A percentile compares a stretch with the other conserved stretches of the same genome.
phyloP scores from a whole-genome alignment of 2,329 filamentous ascomycete genomes.

The Falciphora oryzae region DNA sequence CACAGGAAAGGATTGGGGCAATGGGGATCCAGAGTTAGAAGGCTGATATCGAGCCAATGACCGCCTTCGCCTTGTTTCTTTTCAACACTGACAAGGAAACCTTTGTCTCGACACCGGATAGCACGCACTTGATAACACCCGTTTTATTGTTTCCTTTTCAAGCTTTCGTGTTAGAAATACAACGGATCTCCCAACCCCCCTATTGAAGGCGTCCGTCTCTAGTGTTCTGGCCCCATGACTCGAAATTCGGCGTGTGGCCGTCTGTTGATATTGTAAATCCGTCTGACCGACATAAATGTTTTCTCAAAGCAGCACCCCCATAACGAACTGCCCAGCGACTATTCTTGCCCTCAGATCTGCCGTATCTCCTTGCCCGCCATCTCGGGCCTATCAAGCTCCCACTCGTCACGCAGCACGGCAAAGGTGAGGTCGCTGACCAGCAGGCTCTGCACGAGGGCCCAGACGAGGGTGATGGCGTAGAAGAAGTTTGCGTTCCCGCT shows the following conservation, averaged over 20 bases:
- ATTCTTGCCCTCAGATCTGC: conserved; percentile 58
- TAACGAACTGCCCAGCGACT: background rate
- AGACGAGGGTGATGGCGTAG: conserved; percentile 98
- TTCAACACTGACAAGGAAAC: background rate
- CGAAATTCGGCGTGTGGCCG: too few relatives aligned
- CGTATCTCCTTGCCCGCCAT: conserved; percentile 82
- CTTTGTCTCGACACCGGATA: background rate
- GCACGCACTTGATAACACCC: background rate
- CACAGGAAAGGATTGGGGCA: too few relatives aligned
- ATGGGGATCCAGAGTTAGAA: too few relatives aligned
- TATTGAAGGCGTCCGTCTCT: background rate
- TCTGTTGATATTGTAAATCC: background rate
- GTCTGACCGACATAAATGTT: too few relatives aligned
- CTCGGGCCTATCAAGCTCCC: conserved; percentile 87
- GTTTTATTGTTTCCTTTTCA: background rate
- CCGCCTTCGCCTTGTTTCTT: too few relatives aligned
- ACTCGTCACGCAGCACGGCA: conserved; percentile 84
- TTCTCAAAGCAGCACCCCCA: background rate
- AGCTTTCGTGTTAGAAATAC: background rate
- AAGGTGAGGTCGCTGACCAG: conserved; percentile 84
- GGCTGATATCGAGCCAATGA: too few relatives aligned
- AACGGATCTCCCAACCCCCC: background rate
- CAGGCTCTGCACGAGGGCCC: conserved; percentile 85
- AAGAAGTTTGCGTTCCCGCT: conserved; percentile 99
- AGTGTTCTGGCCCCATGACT: background rate